phyloP scores from a whole-genome alignment of 2,329 filamentous ascomycete genomes.

The Monosporascus cannonballus region DNA sequence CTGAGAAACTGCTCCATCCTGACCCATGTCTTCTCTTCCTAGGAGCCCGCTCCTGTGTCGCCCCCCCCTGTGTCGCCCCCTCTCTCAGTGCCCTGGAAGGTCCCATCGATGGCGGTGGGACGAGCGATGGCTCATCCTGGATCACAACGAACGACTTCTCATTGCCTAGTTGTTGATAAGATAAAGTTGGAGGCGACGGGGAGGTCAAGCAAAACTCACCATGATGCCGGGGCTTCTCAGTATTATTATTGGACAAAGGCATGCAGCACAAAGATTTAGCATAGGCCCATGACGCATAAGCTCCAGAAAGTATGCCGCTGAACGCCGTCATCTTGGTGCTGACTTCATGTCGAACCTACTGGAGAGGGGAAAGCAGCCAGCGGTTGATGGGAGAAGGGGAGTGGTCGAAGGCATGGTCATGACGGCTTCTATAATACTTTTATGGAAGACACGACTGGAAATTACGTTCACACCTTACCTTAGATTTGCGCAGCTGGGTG shows the following conservation, averaged over 20 bases:
- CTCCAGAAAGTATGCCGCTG: slow-evolving; percentile 35
- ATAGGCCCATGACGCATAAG: slow-evolving; percentile 41
- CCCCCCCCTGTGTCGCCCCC: slow-evolving; percentile 21
- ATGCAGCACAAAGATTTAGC: slow-evolving; percentile 40
- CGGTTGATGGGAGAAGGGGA: slow-evolving; percentile 21
- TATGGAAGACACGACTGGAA: slow-evolving; percentile 18
- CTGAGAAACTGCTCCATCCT: slow-evolving; percentile 36
- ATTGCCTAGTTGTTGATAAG: slow-evolving; percentile 17
- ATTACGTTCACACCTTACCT: slow-evolving; percentile 19
- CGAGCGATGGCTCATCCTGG: slow-evolving; percentile 31
- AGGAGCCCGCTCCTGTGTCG: slow-evolving; percentile 26
- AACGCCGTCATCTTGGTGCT: slow-evolving; percentile 34
- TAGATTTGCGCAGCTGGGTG: slow-evolving; percentile 27
- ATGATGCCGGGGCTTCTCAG: slow-evolving; percentile 31
- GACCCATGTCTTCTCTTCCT: slow-evolving; percentile 32
- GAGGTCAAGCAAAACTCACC: slow-evolving; percentile 29
- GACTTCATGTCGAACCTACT: slow-evolving; percentile 22
- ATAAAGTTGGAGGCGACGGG: slow-evolving; percentile 1
- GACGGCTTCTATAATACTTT: slow-evolving; percentile 20
- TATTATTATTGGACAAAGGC: slow-evolving; percentile 31
- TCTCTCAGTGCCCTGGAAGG: slow-evolving; percentile 19
- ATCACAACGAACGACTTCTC: slow-evolving; percentile 30
- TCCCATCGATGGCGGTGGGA: slow-evolving; percentile 26
- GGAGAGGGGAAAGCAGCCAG: slow-evolving; percentile 21
- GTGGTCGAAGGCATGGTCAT: slow-evolving; percentile 15